A percentile compares a stretch with the other conserved stretches of the same genome.
Conservation (phyloP, 306 rosid genomes). For the Citrullus mucosospermus region DNA sequence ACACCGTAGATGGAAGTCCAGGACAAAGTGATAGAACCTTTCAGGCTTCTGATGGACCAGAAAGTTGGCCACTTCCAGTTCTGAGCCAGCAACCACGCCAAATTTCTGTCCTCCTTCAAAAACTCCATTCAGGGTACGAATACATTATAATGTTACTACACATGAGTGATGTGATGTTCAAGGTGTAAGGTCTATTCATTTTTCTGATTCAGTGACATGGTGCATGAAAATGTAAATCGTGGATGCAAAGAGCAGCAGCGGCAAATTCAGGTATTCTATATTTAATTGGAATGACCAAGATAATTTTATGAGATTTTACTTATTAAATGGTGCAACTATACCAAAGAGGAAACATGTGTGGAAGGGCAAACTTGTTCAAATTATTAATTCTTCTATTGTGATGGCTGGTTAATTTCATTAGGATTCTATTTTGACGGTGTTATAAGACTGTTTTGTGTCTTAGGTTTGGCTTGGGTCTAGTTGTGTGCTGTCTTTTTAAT, state of each 20-base stretch:
- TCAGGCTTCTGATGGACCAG: conserved; percentile 47
- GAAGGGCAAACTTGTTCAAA: background rate
- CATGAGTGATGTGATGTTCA: background rate
- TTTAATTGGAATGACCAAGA: background rate
- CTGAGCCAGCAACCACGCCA: conserved; percentile 84
- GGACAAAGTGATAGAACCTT: conserved; percentile 35
- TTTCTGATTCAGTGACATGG: conserved; percentile 49
- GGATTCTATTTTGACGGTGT: background rate
- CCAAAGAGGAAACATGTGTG: background rate
- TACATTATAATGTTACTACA: conserved; percentile 4
- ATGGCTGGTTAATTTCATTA: background rate
- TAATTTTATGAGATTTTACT: background rate
- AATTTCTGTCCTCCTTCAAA: conserved; percentile 73
- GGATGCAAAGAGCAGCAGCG: conserved; percentile 95
- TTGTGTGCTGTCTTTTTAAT: background rate
- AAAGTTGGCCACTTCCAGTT: conserved; percentile 86
- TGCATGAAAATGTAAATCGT: conserved; percentile 63
- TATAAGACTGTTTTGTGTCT: background rate
- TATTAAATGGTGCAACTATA: background rate
- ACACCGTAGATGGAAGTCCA: conserved; percentile 53
- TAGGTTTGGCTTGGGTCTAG: background rate
- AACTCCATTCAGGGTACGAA: conserved; percentile 81
- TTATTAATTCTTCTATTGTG: background rate
- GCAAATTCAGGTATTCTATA: conserved; percentile 68
- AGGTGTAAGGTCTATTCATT: conserved; percentile 8